These are phyloP conservation scores for Saturnispora serradocipensis DNA, from an alignment of 805 yeast genomes.

Conservation along the genomic window DNA sequence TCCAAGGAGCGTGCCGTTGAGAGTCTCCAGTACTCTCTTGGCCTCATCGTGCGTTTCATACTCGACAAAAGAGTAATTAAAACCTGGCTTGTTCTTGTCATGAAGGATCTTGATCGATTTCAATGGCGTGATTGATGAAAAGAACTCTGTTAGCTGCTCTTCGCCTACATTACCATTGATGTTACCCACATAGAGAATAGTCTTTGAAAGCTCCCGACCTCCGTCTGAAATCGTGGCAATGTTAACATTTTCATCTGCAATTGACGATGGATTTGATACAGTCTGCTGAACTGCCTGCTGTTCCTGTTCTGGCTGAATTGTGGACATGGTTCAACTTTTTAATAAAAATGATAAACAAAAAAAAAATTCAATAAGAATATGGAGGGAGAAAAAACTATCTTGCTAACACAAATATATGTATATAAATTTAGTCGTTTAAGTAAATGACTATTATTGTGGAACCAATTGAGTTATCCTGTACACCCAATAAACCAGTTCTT, in stretches of 20 bases:
- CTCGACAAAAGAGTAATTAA: conserved; percentile 79
- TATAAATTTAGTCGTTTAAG: background rate
- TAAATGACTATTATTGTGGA: background rate
- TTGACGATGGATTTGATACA: background rate
- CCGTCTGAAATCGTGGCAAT: conserved; percentile 74
- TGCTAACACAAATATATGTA: background rate
- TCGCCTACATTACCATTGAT: conserved; percentile 59
- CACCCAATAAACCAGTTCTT: background rate
- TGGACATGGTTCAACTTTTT: background rate
- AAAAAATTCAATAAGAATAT: background rate
- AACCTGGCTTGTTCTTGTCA: conserved; percentile 66
- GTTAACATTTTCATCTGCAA: conserved; percentile 3
- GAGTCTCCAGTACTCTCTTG: conserved; percentile 46
- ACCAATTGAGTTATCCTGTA: background rate
- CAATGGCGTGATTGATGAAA: conserved; percentile 51
- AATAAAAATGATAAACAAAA: background rate
- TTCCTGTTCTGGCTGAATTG: conserved; percentile 4
- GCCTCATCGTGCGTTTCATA: conserved; percentile 53
- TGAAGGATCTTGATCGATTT: conserved; percentile 59
- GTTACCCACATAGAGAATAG: conserved; percentile 70
- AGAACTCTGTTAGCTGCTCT: conserved; percentile 49
- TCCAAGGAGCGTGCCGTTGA: conserved; percentile 49
- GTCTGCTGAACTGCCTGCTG: background rate
- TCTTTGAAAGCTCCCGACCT: conserved; percentile 70
- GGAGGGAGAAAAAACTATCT: background rate